Percentiles rank a stretch among this genome's conserved stretches.
These are phyloP conservation scores for Sphaceloma murrayae DNA, from an alignment of 2,329 filamentous ascomycete species.

Conservation along the genomic window DNA sequence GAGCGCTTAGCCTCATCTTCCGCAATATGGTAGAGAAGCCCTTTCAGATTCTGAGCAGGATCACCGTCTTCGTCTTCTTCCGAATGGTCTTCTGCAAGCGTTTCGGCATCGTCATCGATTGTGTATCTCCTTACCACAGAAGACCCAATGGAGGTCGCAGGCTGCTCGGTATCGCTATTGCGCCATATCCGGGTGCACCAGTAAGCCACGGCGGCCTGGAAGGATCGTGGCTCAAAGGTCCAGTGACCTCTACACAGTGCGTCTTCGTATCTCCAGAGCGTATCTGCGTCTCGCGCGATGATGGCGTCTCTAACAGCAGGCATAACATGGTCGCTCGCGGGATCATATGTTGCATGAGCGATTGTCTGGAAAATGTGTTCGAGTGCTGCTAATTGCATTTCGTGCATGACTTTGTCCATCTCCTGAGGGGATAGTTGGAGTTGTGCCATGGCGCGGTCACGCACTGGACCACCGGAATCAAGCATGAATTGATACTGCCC, in stretches of 20 bases:
- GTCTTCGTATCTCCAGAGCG: not conserved
- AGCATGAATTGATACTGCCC: conserved; percentile 15
- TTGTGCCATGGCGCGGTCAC: conserved; percentile 3
- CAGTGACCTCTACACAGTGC: conserved; percentile 15
- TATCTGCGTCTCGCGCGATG: not conserved
- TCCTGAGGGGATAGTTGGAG: conserved; percentile 3
- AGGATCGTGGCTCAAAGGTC: conserved; percentile 19
- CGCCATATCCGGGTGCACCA: too few species aligned
- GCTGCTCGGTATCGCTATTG: not conserved
- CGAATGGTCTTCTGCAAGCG: conserved; percentile 22
- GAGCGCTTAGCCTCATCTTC: conserved; percentile 84
- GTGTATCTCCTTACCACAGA: not conserved
- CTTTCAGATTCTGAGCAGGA: conserved; percentile 27
- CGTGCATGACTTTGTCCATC: conserved; percentile 11
- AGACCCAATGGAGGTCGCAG: not conserved
- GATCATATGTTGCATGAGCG: not conserved
- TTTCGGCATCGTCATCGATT: conserved; percentile 21
- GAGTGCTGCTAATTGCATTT: conserved; percentile 15
- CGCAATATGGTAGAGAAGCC: conserved; percentile 77
- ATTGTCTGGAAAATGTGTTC: conserved; percentile 14
- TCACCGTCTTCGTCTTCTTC: conserved; percentile 19
- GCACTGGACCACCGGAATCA: conserved; percentile 13
- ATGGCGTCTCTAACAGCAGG: conserved; percentile 10
- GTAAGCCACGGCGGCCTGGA: conserved; percentile 17
- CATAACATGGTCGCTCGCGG: conserved; percentile 1